These are phyloP conservation scores for Sporothrix euskadiensis DNA, from an alignment of 2,329 filamentous ascomycete genomes.

Conservation along the genomic window DNA sequence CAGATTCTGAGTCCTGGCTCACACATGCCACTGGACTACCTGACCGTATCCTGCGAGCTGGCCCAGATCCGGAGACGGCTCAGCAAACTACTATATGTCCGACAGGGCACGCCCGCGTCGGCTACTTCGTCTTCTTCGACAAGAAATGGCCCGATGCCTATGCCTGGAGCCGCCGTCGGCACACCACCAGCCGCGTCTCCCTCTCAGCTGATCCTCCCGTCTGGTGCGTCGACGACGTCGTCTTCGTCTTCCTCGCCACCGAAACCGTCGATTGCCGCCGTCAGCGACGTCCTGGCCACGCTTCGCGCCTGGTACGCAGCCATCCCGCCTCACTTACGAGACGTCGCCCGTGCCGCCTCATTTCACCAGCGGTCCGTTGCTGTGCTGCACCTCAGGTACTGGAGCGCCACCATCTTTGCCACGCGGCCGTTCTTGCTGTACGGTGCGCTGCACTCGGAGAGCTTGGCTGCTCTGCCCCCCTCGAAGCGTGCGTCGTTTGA, in stretches of 20 bases:
- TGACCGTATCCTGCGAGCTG: constrained; percentile 34
- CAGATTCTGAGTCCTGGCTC: constrained; percentile 37
- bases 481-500: constrained; percentile 34
- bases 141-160: background rate
- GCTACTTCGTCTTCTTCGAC: background rate
- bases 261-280: constrained; percentile 30
- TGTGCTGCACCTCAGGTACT: constrained; percentile 36
- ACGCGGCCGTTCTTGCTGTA: constrained; percentile 42
- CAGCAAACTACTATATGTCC: constrained; percentile 32
- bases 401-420: constrained; percentile 33
- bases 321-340: constrained; percentile 35
- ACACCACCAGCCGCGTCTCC: background rate
- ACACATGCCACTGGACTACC: constrained; percentile 37
- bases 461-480: constrained; percentile 25
- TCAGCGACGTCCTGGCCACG: constrained; percentile 30
- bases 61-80: constrained; percentile 34
- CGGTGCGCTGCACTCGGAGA: constrained; percentile 29
- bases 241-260: background rate
- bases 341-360: constrained; percentile 31
- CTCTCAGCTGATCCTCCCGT: background rate
- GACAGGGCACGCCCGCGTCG: background rate
- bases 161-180: background rate
- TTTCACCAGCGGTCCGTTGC: constrained; percentile 36
- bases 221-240: background rate
- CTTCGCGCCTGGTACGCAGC: constrained; percentile 34